Base-by-base conservation (phyloP, 139 green algal species). In the Raphidocelis subcapitata region DNA sequence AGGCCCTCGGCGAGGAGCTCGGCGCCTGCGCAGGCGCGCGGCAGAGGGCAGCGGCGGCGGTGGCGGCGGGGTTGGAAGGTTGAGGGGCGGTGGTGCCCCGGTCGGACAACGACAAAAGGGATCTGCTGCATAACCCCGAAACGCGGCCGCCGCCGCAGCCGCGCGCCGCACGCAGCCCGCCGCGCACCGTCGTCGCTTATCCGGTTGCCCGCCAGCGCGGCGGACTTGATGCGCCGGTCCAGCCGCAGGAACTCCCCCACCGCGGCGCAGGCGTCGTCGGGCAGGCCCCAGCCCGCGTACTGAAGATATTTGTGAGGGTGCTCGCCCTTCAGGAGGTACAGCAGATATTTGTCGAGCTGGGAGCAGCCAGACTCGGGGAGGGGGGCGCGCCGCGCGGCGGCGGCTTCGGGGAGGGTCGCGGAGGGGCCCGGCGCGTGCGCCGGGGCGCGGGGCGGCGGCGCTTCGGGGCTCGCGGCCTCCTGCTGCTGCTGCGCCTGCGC, bases 311-410 rank as follows among this genome's bases (percentile, higher is more conserved):
- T 64, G 32, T 74, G 67, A 24, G 67, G 67, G 54, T 74, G 67
- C 24, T 36, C 33, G 33, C 63, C 33, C n/a, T 32, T n/a, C 54
- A 74, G 67, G 31, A 64, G 23, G 33, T 65, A 73, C 18, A 37
- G 26, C 18, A 77, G 47, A 15, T 77, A 77, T 28, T 46, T 77
- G 62, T 77, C 70, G 5, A 77, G 60, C 61, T 77, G 70, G 20
- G 20, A 29, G 36, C 44, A 44, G 14, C 61, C 70, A 4, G 60
- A 70, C 2, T 26, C 21, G 1, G 70, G 70, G 46, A 77, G 61
- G 15, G 47, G 69, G 12, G 8, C 26, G 15, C 61, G 67, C 49
- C 37, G 41, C 28, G 3, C n/a, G n/a, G 18, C 15, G 24, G 59
- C 26, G 8, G 24, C 41, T n/a, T n/a, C n/a, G n/a, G n/a, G n/a